Percentiles rank a stretch among this genome's conserved stretches.
Evolutionary conservation across 2,329 filamentous ascomycete genomes (phyloP).

Genomic region (Claviceps sp.): DNA sequence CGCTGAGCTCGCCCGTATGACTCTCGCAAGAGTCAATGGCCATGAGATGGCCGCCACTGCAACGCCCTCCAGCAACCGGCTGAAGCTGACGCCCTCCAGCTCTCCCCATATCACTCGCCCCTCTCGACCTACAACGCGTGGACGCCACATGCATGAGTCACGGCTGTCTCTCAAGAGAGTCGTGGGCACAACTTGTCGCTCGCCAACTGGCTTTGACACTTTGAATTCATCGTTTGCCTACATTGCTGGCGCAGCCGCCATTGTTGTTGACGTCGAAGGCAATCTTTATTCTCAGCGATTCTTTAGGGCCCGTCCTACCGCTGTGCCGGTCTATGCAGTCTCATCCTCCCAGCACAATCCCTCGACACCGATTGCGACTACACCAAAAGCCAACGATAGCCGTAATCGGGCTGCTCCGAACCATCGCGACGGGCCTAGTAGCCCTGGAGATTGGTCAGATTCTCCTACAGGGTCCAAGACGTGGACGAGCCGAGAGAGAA

Average conservation of each 20-base stretch:
- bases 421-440: slow-evolving; percentile 35
- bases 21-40: slow-evolving; percentile 32
- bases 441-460: slow-evolving; percentile 44
- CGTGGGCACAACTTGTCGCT: slow-evolving; percentile 78
- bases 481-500: slow-evolving; percentile 80
- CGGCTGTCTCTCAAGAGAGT: slow-evolving; percentile 67
- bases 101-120: slow-evolving; percentile 55
- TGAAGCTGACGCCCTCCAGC: slow-evolving; percentile 63
- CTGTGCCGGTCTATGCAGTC: slow-evolving; percentile 51
- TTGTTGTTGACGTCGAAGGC: slow-evolving; percentile 68
- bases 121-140: slow-evolving; percentile 47
- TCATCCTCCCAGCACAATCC: slow-evolving; percentile 36
- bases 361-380: slow-evolving; percentile 33
- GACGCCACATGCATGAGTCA: slow-evolving; percentile 34
- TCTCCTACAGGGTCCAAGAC: slow-evolving; percentile 48
- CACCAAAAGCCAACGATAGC: slow-evolving; percentile 50
- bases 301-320: slow-evolving; percentile 73
- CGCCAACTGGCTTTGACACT: slow-evolving; percentile 75
- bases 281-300: slow-evolving; percentile 65
- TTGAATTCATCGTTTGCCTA: slow-evolving; percentile 73
- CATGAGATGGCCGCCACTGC: slow-evolving; percentile 36
- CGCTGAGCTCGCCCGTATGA: background rate
- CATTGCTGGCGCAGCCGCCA: slow-evolving; percentile 85
- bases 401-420: slow-evolving; percentile 39
- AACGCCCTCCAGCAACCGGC: slow-evolving; percentile 42